phyloP scores from a whole-genome alignment of 768 basidiomycete species.

The Sarcodon aspratus region DNA sequence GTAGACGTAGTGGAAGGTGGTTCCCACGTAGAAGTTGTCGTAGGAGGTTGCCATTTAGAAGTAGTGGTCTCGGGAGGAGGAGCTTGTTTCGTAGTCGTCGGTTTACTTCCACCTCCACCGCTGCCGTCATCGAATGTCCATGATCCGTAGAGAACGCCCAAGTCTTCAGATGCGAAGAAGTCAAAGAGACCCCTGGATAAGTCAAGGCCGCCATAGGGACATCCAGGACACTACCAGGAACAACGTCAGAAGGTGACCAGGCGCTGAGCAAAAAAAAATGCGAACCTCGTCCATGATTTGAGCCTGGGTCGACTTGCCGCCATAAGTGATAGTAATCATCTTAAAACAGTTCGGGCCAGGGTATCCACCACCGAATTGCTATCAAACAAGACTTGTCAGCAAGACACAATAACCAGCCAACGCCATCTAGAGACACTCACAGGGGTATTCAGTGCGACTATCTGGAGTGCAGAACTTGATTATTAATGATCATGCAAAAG shows the following conservation, averaged over 20 bases:
- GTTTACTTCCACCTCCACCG: constrained; percentile 13
- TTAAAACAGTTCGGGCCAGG: constrained; percentile 57
- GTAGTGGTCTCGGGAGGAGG: constrained; percentile 8
- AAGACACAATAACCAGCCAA: not conserved
- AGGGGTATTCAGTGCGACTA: constrained; percentile 23
- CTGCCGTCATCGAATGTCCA: constrained; percentile 45
- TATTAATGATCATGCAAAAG: not conserved
- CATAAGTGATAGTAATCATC: constrained; percentile 46
- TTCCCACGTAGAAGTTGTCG: constrained; percentile 7
- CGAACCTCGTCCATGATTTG: constrained; percentile 52
- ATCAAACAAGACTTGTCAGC: not conserved
- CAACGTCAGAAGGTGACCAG: not conserved
- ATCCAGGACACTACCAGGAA: constrained; percentile 47
- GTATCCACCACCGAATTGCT: constrained; percentile 47
- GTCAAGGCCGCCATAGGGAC: constrained; percentile 57
- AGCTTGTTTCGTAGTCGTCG: constrained; percentile 13
- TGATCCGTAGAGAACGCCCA: constrained; percentile 46
- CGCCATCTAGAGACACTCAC: constrained; percentile 14
- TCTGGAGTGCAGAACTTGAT: constrained; percentile 10
- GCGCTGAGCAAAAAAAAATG: not conserved
- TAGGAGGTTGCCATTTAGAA: constrained; percentile 5
- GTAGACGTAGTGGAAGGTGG: constrained; percentile 7
- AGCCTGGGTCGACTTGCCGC: constrained; percentile 48
- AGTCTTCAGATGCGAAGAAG: constrained; percentile 36
- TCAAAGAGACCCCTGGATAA: constrained; percentile 55